These are phyloP conservation scores for Capsella bursapastoris DNA, from an alignment of 345 rosid genomes.

Conservation along the genomic window DNA sequence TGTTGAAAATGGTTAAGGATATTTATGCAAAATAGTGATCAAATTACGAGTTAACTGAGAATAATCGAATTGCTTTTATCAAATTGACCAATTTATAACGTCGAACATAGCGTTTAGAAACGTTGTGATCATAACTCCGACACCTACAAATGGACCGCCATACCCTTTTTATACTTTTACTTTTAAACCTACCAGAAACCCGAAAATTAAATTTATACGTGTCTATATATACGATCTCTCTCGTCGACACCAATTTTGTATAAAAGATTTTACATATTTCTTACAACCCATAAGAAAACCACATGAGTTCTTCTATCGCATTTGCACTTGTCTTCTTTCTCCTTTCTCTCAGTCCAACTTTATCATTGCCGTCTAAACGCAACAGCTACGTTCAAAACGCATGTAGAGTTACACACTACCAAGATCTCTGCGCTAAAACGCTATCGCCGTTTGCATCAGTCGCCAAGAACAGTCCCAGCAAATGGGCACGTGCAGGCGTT, in stretches of 20 bases:
- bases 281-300: not conserved
- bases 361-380: constrained; percentile 23
- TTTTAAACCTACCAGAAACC: constrained; percentile 20
- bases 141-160: constrained; percentile 39
- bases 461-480: constrained; percentile 68
- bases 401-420: constrained; percentile 76
- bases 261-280: constrained; percentile 6
- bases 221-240: constrained; percentile 33
- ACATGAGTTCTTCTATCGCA: constrained; percentile 32
- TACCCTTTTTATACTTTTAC: not conserved
- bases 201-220: constrained; percentile 2
- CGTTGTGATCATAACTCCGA: constrained; percentile 33
- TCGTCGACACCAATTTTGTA: not conserved
- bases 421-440: constrained; percentile 60
- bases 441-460: constrained; percentile 62
- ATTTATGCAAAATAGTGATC: not conserved
- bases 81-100: constrained; percentile 8
- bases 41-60: constrained; percentile 18
- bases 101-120: constrained; percentile 1
- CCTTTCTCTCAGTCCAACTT: constrained; percentile 30
- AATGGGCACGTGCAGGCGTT: constrained; percentile 88
- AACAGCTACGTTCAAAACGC: constrained; percentile 62
- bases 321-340: constrained; percentile 42
- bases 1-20: constrained; percentile 12
- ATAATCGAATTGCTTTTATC: not conserved